A percentile compares a stretch with the other conserved stretches of the same genome.
Evolutionary conservation across 208 protist species (phyloP).

Genomic region (Trypanosoma scelopori): DNA sequence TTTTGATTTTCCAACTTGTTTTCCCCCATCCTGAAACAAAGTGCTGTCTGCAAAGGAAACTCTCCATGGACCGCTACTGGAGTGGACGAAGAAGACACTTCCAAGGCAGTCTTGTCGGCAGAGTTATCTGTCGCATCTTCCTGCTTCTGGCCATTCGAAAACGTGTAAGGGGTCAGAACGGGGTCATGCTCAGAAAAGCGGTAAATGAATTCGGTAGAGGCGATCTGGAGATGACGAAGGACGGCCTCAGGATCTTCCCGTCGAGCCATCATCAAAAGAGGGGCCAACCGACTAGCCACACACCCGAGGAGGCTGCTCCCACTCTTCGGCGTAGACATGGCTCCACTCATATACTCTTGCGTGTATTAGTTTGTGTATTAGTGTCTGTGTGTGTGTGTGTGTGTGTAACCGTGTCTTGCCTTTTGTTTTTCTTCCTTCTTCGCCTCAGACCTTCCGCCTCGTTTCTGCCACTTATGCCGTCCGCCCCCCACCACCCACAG

Average conservation of each 20-base stretch:
- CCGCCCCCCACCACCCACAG: no score
- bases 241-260: constrained; percentile 16
- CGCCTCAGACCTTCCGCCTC: not conserved
- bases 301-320: constrained; percentile 16
- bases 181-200: not conserved
- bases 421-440: constrained; percentile 4
- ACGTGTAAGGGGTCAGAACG: constrained; percentile 18
- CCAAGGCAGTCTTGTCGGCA: not conserved
- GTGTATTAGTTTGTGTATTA: not conserved
- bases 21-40: constrained; percentile 17
- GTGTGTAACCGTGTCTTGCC: not conserved
- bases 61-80: not conserved
- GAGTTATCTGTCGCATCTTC: not conserved
- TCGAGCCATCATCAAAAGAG: not conserved
- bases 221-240: constrained; percentile 17
- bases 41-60: constrained; percentile 14
- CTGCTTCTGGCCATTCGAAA: not conserved
- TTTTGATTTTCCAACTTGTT: constrained; percentile 6
- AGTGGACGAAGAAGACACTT: not conserved
- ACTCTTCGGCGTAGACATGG: not conserved
- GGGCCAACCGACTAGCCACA: constrained; percentile 11
- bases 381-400: not conserved
- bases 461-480: not conserved
- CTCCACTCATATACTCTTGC: no score
- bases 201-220: constrained; percentile 11